phyloP scores from a whole-genome alignment of 768 basidiomycete genomes.

The Pilatotrama ljubarskyi region DNA sequence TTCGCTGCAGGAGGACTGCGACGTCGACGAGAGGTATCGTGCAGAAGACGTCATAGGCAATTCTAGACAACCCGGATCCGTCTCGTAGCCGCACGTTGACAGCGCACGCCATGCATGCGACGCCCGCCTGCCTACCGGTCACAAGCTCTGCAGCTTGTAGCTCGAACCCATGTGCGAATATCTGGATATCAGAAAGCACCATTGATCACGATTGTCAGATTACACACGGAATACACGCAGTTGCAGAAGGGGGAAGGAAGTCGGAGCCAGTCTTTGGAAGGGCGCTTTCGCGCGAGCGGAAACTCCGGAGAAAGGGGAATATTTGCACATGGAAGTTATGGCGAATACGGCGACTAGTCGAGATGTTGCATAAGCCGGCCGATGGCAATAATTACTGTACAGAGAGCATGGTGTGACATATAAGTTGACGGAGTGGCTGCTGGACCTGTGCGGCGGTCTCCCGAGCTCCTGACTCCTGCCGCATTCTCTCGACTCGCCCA shows the following conservation, averaged over 20 bases:
- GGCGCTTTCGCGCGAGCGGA: neutral
- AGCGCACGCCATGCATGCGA: neutral
- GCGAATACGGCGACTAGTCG: neutral
- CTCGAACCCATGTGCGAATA: neutral
- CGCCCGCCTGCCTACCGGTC: neutral
- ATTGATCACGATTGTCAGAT: conserved; percentile 9
- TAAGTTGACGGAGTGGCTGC: neutral
- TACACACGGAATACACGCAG: conserved; percentile 16
- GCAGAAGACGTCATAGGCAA: conserved; percentile 5
- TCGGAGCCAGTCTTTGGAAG: neutral
- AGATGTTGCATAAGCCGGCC: neutral
- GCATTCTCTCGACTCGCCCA: neutral
- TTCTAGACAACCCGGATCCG: neutral
- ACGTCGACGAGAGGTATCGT: neutral
- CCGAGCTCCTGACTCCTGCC: conserved; percentile 5
- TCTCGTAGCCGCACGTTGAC: neutral
- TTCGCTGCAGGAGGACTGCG: neutral
- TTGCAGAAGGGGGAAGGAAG: neutral
- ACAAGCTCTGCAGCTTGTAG: neutral
- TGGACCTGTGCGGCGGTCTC: neutral
- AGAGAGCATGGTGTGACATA: neutral
- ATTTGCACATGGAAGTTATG: no score
- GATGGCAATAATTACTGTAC: neutral
- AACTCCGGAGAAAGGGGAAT: neutral
- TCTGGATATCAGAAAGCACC: neutral